Conservation (phyloP, 176 grass and related monocot species). For the Oryza punctata region DNA sequence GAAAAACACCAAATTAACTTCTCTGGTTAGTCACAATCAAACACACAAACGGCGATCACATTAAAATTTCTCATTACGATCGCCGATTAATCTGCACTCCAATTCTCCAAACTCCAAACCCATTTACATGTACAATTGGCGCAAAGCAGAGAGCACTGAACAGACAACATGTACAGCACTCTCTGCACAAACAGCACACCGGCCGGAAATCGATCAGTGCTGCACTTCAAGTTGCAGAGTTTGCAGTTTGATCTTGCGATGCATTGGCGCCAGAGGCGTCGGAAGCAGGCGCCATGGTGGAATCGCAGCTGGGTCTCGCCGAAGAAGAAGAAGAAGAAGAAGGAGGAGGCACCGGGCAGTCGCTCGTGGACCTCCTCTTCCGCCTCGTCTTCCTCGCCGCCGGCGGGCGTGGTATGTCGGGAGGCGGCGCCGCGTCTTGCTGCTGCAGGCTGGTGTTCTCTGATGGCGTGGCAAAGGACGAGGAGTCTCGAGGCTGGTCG, state of each 20-base stretch:
- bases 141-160: background rate
- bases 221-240: background rate
- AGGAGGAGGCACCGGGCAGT: background rate
- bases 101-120: background rate
- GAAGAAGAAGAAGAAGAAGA: background rate
- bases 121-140: background rate
- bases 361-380: slow-evolving; percentile 21
- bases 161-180: background rate
- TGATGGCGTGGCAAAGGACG: slow-evolving; percentile 29
- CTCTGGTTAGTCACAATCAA: background rate
- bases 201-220: background rate
- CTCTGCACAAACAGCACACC: background rate
- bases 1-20: background rate
- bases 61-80: background rate
- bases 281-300: background rate
- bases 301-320: slow-evolving; percentile 15
- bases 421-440: slow-evolving; percentile 8
- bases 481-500: slow-evolving; percentile 36
- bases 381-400: slow-evolving; percentile 20
- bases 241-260: background rate
- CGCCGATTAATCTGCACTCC: background rate
- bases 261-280: background rate
- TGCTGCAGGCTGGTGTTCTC: background rate
- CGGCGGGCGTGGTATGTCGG: slow-evolving; percentile 51
- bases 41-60: background rate